Conservation (phyloP, 805 yeast genomes). For the Ascoidea tarda region DNA sequence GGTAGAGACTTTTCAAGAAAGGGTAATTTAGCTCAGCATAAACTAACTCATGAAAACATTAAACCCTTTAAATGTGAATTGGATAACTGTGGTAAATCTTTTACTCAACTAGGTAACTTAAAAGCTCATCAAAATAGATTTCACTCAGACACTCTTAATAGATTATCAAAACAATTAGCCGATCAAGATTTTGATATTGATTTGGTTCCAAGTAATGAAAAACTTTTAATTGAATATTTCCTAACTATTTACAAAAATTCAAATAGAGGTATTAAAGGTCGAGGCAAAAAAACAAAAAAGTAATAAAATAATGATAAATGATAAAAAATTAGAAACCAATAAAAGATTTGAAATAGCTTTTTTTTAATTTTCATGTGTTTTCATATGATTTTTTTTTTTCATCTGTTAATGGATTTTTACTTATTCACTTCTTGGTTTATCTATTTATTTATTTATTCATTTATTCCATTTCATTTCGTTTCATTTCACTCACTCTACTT, state of each 20-base stretch:
- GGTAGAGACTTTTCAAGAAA: constrained; percentile 71
- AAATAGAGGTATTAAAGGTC: constrained; percentile 82
- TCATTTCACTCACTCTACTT: no score
- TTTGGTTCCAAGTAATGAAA: constrained; percentile 43
- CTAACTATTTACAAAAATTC: constrained; percentile 75
- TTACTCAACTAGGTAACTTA: constrained; percentile 85
- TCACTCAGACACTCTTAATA: constrained; percentile 58
- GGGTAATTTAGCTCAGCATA: constrained; percentile 85
- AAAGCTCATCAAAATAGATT: constrained; percentile 90
- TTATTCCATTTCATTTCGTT: no score
- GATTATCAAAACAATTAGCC: constrained; percentile 53
- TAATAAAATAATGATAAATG: no score
- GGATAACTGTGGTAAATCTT: constrained; percentile 71
- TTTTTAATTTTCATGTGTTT: no score
- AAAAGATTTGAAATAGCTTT: no score
- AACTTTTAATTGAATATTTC: constrained; percentile 62
- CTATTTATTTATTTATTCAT: no score
- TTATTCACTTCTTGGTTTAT: no score
- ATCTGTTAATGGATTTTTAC: no score
- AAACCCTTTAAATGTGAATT: constrained; percentile 72
- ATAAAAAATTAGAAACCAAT: no score
- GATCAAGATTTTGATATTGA: constrained; percentile 37
- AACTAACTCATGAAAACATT: constrained; percentile 63
- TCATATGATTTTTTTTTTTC: no score
- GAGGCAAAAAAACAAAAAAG: constrained; percentile 40